These are phyloP conservation scores for Candida sphagnicola DNA, from an alignment of 805 yeast genomes.

Conservation along the genomic window DNA sequence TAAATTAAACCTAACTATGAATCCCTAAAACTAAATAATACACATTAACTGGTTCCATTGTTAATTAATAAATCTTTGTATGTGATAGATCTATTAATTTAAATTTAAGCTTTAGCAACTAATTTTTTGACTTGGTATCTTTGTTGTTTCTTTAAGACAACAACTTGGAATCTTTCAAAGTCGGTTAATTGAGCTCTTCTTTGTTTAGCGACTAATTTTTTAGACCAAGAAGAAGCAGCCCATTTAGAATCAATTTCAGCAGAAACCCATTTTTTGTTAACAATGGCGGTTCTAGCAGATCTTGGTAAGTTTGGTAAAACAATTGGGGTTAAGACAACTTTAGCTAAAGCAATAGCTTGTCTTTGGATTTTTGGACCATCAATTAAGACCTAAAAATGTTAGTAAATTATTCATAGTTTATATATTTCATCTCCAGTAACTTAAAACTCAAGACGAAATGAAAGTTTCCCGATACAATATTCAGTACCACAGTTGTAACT, in stretches of 20 bases:
- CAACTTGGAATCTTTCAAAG: slow-evolving; percentile 99
- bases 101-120: slow-evolving; percentile 85
- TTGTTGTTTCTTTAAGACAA: slow-evolving; percentile 96
- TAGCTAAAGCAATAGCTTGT: slow-evolving; percentile 85
- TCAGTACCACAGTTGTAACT: too few relatives aligned
- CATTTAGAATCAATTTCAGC: slow-evolving; percentile 86
- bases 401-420: too few relatives aligned
- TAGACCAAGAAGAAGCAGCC: slow-evolving; percentile 94
- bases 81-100: slow-evolving; percentile 2
- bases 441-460: too few relatives aligned
- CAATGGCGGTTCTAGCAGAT: slow-evolving; percentile 85
- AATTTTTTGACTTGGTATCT: slow-evolving; percentile 93
- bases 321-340: slow-evolving; percentile 89
- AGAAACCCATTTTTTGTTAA: slow-evolving; percentile 90
- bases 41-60: slow-evolving; percentile 13
- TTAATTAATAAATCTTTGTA: slow-evolving; percentile 6
- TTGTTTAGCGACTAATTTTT: slow-evolving; percentile 94
- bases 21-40: slow-evolving; percentile 24
- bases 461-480: too few relatives aligned
- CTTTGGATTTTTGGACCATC: slow-evolving; percentile 97
- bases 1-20: slow-evolving; percentile 25
- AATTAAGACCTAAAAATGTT: slow-evolving; percentile 67
- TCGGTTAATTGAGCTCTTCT: slow-evolving; percentile 91
- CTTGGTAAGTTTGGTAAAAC: slow-evolving; percentile 85
- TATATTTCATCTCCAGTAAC: too few relatives aligned